Conservation (phyloP, 768 basidiomycete species). For the Agaricus sinodeliciosus region DNA sequence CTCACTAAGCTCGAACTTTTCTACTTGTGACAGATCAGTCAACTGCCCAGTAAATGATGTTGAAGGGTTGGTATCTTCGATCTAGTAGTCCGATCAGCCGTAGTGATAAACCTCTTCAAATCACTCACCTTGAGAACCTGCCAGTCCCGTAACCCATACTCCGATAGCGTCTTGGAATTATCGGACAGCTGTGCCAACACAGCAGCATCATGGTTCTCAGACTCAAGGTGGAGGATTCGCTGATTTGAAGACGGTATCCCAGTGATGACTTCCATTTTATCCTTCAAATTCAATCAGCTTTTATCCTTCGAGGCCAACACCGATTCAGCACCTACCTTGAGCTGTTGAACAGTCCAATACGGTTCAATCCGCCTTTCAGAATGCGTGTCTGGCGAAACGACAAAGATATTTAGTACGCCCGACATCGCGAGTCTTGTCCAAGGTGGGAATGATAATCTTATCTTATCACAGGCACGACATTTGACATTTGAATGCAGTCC, state of each 20-base stretch:
- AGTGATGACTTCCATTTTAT: conserved; percentile 85
- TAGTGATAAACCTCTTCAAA: background rate
- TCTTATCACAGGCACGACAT: background rate
- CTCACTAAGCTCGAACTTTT: conserved; percentile 86
- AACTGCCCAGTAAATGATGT: conserved; percentile 76
- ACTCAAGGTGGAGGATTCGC: conserved; percentile 52
- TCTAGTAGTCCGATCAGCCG: conserved; percentile 30
- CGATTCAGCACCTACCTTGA: conserved; percentile 58
- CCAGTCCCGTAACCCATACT: conserved; percentile 68
- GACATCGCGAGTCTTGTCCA: conserved; percentile 16
- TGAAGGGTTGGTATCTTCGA: conserved; percentile 72
- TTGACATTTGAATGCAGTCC: too few relatives aligned
- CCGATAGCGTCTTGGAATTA: conserved; percentile 61
- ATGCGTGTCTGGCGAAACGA: conserved; percentile 82
- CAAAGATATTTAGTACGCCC: conserved; percentile 56
- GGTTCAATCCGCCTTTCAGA: conserved; percentile 85
- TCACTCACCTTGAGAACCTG: conserved; percentile 72
- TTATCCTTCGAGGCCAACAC: background rate
- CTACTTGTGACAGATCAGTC: conserved; percentile 77
- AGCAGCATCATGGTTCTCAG: conserved; percentile 39
- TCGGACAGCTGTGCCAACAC: conserved; percentile 55
- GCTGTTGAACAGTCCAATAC: conserved; percentile 63
- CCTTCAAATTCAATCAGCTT: conserved; percentile 29
- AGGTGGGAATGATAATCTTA: background rate
- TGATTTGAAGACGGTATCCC: conserved; percentile 80